phyloP scores from a whole-genome alignment of 176 grass and related monocot genomes.

The Lolium rigidum region DNA sequence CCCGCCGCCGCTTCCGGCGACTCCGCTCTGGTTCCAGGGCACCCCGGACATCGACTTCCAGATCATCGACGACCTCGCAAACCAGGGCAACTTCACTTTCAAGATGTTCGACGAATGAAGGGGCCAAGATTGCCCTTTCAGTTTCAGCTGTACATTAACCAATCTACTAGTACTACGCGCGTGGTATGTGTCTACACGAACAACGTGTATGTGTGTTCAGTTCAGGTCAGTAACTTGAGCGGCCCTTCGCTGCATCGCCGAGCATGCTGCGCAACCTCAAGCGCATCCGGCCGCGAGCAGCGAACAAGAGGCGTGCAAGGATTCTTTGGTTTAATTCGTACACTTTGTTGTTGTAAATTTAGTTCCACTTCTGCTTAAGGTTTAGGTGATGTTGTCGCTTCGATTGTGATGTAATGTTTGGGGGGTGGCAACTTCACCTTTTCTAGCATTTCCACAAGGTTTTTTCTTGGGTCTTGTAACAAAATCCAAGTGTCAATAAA shows the following conservation, averaged over 20 bases:
- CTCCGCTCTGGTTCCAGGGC: slow-evolving; percentile 36
- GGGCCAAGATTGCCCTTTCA: not conserved
- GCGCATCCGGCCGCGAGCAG: slow-evolving; percentile 39
- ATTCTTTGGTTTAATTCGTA: slow-evolving; percentile 70
- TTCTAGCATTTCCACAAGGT: slow-evolving; percentile 20
- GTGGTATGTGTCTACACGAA: not conserved
- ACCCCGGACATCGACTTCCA: slow-evolving; percentile 31
- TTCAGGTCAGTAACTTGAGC: slow-evolving; percentile 42
- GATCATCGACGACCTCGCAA: slow-evolving; percentile 25
- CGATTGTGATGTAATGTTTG: slow-evolving; percentile 34
- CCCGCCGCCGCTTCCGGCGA: not conserved
- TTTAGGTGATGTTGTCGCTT: not conserved
- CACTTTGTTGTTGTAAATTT: slow-evolving; percentile 43
- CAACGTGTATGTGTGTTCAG: slow-evolving; percentile 4
- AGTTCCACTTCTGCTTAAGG: not conserved
- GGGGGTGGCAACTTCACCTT: not conserved
- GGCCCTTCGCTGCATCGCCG: slow-evolving; percentile 41
- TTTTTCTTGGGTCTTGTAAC: slow-evolving; percentile 44
- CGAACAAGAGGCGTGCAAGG: slow-evolving; percentile 44
- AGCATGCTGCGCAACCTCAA: not conserved
- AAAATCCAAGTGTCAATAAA: slow-evolving; percentile 36
- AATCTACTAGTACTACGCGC: not conserved
- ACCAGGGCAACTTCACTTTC: not conserved
- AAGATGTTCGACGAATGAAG: no score
- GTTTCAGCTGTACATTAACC: slow-evolving; percentile 45